Evolutionary conservation across 495 filamentous ascomycete species (phyloP), one percentile per base, ranked within the genome.

Genomic region (Lepraria neglecta): DNA sequence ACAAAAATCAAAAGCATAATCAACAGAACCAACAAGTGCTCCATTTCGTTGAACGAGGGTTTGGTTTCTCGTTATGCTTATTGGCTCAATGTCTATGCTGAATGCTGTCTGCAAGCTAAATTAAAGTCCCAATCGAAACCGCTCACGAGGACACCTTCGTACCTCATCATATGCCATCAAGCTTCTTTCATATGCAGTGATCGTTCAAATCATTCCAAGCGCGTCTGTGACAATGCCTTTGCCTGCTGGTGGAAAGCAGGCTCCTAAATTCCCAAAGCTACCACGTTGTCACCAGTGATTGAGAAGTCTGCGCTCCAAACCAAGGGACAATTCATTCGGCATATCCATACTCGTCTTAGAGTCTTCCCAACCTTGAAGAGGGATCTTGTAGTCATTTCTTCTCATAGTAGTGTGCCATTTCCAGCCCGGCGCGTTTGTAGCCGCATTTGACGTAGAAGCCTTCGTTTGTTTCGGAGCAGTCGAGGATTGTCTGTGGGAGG

Each of bases 381-480:
- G 24, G 45, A 33, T 38, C 58, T 11, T 50, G 28, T 33, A 58
- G 59, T 68, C 63, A 65, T 48, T 66, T 63, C n/a, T 47, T 60
- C 59, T 85, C 87, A 73, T 92, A 91, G 72, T 96, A 96, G 75
- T 96, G 91, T 47, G 91, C 94, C 94, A 98, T 98, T 74, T 98
- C 90, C 56, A 97, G 74, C 10, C 94, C 94, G 28, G 91, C 95
- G 51, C 91, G 78, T 75, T 90, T 89, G 74, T 95, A 97, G 47
- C 92, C 95, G 72, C 94, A 98, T 82, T 98, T 98, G 66, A 96
- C 83, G 73, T 98, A 98, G 78, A 98, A 98, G 17, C 91, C 94
- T 75, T 96, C 91, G 73, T 98, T 98, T 66, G 87, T 75, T 70
- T 90, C 86, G 10, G 82, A 86, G 71, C 87, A 90, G 64, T 90